A percentile compares a stretch with the other conserved stretches of the same genome.
These are phyloP conservation scores for Backusella circina DNA, from an alignment of 192 early-diverging fungal genomes.

Conservation along the genomic window DNA sequence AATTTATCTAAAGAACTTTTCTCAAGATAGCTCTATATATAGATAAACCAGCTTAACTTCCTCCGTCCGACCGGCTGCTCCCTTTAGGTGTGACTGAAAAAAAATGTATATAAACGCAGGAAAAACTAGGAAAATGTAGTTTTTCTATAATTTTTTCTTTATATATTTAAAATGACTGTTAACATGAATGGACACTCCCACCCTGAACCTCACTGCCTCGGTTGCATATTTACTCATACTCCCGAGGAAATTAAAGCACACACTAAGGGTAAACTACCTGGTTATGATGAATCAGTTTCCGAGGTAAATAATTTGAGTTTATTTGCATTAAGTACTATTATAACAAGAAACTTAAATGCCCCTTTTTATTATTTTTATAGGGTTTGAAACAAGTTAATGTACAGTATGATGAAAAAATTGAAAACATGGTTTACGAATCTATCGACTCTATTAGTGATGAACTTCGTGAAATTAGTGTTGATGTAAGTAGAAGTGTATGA, in stretches of 20 bases:
- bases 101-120: background rate
- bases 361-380: background rate
- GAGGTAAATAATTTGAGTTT: background rate
- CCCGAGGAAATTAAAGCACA: background rate
- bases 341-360: background rate
- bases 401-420: constrained; percentile 12
- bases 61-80: background rate
- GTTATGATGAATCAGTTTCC: constrained; percentile 30
- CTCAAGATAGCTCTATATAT: background rate
- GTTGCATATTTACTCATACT: background rate
- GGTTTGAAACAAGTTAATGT: constrained; percentile 19
- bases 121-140: background rate
- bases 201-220: background rate
- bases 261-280: constrained; percentile 10
- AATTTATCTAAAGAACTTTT: background rate
- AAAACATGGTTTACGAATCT: constrained; percentile 9
- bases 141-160: background rate
- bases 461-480: constrained; percentile 29
- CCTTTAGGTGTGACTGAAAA: background rate
- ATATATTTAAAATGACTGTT: background rate
- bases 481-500: constrained; percentile 5
- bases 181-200: background rate
- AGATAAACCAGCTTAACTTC: background rate
- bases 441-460: constrained; percentile 17
- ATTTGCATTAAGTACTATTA: background rate